phyloP scores from a whole-genome alignment of 768 basidiomycete species.

The Lactarius akahatsu region DNA sequence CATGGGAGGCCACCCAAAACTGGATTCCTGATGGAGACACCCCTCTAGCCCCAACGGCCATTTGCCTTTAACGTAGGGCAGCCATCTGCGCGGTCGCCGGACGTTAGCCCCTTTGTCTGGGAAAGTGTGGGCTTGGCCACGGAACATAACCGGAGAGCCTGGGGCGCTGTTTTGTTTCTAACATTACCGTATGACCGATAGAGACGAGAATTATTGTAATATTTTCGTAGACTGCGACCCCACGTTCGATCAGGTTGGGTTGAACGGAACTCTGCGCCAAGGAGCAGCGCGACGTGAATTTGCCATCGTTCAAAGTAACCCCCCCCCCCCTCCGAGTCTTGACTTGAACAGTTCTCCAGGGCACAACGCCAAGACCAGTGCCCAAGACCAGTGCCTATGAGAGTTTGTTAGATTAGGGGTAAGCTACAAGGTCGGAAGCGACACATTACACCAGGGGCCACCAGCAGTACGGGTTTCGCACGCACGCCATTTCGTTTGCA shows the following conservation, averaged over 20 bases:
- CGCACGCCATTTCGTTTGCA: background rate
- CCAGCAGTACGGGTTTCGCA: background rate
- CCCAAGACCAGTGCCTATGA: background rate
- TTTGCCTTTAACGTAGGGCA: background rate
- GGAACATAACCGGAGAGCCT: background rate
- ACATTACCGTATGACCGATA: background rate
- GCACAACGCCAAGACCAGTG: background rate
- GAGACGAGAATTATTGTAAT: background rate
- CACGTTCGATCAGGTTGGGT: background rate
- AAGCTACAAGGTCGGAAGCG: background rate
- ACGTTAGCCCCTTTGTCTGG: background rate
- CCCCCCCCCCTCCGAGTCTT: background rate
- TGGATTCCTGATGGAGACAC: constrained; percentile 1
- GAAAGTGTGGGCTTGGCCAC: background rate
- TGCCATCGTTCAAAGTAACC: background rate
- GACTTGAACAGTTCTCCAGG: background rate
- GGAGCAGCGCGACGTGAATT: background rate
- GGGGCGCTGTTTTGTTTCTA: background rate
- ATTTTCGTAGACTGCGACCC: background rate
- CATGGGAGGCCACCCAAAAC: background rate
- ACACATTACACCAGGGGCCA: background rate
- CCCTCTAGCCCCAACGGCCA: background rate
- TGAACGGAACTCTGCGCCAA: background rate
- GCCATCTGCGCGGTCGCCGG: background rate
- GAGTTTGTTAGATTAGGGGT: background rate